phyloP scores from a whole-genome alignment of 345 rosid genomes.

The Hibiscus trionum region DNA sequence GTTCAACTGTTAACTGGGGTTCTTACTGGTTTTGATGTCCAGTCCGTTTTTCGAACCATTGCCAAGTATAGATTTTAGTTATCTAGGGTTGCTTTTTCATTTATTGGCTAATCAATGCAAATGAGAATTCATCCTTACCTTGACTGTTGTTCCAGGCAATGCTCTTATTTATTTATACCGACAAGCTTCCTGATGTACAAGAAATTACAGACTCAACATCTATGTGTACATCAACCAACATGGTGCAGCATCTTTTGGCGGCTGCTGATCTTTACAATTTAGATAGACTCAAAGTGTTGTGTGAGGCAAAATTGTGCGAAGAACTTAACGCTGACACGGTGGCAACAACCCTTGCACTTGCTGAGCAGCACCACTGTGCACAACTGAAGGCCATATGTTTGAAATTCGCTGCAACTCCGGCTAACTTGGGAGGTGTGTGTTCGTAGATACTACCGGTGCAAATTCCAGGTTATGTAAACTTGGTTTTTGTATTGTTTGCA shows the following conservation, averaged over 20 bases:
- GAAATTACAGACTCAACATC: conserved; percentile 60
- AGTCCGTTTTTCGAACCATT: too few relatives aligned
- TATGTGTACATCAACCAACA: conserved; percentile 49
- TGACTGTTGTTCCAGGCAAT: conserved; percentile 47
- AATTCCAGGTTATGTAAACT: conserved; percentile 27
- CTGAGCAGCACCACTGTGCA: conserved; percentile 81
- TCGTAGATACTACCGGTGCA: conserved; percentile 20
- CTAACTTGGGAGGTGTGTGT: conserved; percentile 75
- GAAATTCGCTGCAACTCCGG: conserved; percentile 69
- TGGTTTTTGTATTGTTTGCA: conserved; percentile 12
- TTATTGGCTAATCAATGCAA: neutral
- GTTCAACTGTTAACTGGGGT: too few relatives aligned
- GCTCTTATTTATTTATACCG: conserved; percentile 82
- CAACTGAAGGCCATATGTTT: conserved; percentile 76
- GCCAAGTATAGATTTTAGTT: neutral
- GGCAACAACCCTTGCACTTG: conserved; percentile 86
- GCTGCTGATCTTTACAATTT: conserved; percentile 79
- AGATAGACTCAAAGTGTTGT: conserved; percentile 67
- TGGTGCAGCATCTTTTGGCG: conserved; percentile 89
- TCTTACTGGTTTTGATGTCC: too few relatives aligned
- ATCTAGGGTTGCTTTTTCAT: neutral
- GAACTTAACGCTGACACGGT: conserved; percentile 65
- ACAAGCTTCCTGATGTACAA: conserved; percentile 63
- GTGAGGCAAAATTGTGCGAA: conserved; percentile 78
- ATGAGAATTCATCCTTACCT: neutral